Conservation (phyloP, 2,329 filamentous ascomycete species). For the Paecilomyces variotii region DNA sequence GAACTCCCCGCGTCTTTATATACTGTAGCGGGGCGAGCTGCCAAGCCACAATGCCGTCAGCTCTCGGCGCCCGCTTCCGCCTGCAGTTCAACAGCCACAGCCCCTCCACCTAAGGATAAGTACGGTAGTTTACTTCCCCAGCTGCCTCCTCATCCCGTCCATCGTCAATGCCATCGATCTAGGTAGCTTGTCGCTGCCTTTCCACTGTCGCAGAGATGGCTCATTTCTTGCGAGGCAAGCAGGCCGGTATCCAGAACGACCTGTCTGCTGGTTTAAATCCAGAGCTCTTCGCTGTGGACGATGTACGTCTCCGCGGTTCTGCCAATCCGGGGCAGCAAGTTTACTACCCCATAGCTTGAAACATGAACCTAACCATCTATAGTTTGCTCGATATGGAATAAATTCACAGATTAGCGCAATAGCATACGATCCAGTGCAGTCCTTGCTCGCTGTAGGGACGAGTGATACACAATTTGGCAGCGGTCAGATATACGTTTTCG, state of each 20-base stretch:
- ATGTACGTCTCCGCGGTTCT: constrained; percentile 42
- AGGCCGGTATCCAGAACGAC: constrained; percentile 86
- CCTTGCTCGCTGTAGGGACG: constrained; percentile 84
- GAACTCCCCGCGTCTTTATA: not conserved
- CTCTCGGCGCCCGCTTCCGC: constrained; percentile 10
- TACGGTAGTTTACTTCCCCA: constrained; percentile 13
- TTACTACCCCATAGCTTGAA: not conserved
- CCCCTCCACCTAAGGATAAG: constrained; percentile 15
- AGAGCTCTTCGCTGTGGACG: constrained; percentile 73
- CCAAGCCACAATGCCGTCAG: constrained; percentile 2
- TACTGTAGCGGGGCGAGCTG: not conserved
- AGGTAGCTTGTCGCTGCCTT: not conserved
- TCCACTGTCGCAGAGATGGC: constrained; percentile 52
- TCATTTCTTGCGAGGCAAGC: constrained; percentile 81
- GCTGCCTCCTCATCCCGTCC: constrained; percentile 1
- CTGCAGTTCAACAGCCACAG: constrained; percentile 10
- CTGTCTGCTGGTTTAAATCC: constrained; percentile 73
- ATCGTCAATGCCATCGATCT: constrained; percentile 1
- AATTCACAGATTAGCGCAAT: constrained; percentile 68
- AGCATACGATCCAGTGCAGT: constrained; percentile 89
- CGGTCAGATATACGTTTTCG: constrained; percentile 84
- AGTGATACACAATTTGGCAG: constrained; percentile 76
- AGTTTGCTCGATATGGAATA: constrained; percentile 70
- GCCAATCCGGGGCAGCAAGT: constrained; percentile 1
- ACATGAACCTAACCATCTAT: constrained; percentile 3